These are phyloP conservation scores for Apiospora saccharicola DNA, from an alignment of 2,329 filamentous ascomycete genomes.

Conservation along the genomic window DNA sequence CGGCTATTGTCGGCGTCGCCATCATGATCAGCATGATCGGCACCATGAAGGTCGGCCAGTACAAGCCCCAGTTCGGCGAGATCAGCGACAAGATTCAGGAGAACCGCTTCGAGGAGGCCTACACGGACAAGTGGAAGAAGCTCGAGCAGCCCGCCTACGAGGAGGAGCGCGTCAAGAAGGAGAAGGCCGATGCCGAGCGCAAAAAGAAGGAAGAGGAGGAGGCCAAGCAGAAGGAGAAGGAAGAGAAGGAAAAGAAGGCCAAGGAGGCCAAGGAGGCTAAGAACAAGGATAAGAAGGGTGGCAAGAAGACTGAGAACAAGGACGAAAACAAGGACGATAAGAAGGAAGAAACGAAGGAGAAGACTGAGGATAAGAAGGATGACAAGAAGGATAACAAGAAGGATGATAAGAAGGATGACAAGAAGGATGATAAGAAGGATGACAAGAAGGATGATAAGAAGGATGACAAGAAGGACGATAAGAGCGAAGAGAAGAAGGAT, in stretches of 20 bases:
- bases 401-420: constrained; percentile 44
- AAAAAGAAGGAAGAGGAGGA: constrained; percentile 43
- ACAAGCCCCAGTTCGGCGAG: constrained; percentile 45
- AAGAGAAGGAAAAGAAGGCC: constrained; percentile 37
- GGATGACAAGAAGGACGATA: constrained; percentile 42
- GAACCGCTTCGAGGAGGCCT: constrained; percentile 43
- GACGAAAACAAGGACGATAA: constrained; percentile 25
- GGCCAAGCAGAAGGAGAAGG: constrained; percentile 30
- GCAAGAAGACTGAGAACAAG: constrained; percentile 35
- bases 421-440: constrained; percentile 32
- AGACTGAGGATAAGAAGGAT: constrained; percentile 46
- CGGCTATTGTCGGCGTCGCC: constrained; percentile 83
- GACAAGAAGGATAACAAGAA: constrained; percentile 45
- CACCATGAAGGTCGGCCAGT: constrained; percentile 73
- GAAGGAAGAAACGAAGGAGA: constrained; percentile 46
- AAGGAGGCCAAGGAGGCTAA: constrained; percentile 40
- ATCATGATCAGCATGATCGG: constrained; percentile 85
- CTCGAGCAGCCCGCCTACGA: constrained; percentile 42
- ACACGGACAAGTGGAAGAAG: constrained; percentile 54
- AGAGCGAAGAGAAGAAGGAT: constrained; percentile 32
- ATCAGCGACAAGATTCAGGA: constrained; percentile 49
- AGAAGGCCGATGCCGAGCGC: constrained; percentile 43
- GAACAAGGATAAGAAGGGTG: constrained; percentile 37
- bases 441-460: constrained; percentile 28
- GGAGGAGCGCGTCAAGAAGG: constrained; percentile 49